Evolutionary conservation across 2,329 filamentous ascomycete species (phyloP), one percentile per base, ranked within the genome.

Genomic region (Hymenoscyphus infarciens): DNA sequence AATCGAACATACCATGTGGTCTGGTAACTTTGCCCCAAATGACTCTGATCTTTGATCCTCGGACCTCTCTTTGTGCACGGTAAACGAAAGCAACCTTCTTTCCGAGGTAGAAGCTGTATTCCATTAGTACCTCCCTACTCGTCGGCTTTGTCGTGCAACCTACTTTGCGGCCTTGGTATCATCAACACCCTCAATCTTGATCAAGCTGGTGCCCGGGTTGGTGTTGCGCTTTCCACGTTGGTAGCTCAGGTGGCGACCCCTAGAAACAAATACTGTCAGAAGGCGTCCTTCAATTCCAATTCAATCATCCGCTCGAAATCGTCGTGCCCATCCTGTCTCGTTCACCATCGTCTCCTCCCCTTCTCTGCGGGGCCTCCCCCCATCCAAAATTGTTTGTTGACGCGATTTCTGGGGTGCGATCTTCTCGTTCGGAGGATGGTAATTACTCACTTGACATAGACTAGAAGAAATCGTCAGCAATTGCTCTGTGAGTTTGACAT

Each of bases 41-140:
- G 75, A 98, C 90, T 78, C 94, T 88, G 83, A 98, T 96, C 89
- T 98, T 98, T 80, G 92, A 94, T 79, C 95, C 95, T 76, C 94
- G 91, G 77, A 97, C 86, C 85, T 97, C 92, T 83, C 88, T 93
- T 82, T 91, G 88, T 75, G 89, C 94, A 78, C 93, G 92, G 87
- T 98, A 99, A 82, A 99, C 92, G 82, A 92, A 99, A 79, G 95
- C 95, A 79, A 98, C 88, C 84, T 93, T 93, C 90, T 99, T 99
- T 83, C 95, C 95, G 72, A 92, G 85, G 85, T 99, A 99, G 90
- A 97, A 97, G 83, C 73, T 75, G 62, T 31, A 42, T 29, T 38
- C 8, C n/a, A 64, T 74, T 61, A 74, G 69, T 56, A 67, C 39
- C 22, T 29, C 35, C 56, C 5, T 10, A 16, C 13, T 57, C 35